Conservation (phyloP, 2,329 filamentous ascomycete species). For the Dryadomyces quercus-mongolicae region DNA sequence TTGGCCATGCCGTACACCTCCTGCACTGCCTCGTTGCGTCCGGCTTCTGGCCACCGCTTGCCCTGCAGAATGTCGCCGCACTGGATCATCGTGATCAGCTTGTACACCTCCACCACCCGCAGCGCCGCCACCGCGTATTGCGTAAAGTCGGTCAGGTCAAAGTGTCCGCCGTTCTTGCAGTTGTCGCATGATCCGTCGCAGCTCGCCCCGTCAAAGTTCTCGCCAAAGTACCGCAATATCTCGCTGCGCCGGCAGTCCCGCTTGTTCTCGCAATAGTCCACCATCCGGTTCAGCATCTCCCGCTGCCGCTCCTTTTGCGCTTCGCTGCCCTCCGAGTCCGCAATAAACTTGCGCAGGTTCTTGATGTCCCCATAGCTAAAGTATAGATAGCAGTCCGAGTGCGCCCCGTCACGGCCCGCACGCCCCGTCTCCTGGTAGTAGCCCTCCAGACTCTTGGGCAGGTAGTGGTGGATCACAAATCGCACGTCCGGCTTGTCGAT, state of each 20-base stretch:
- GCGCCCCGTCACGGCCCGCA: conserved; percentile 80
- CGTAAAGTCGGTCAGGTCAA: conserved; percentile 67
- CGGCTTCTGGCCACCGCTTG: conserved; percentile 42
- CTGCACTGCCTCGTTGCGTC: conserved; percentile 25
- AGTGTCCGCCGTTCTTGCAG: conserved; percentile 60
- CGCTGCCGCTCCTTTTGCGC: conserved; percentile 70
- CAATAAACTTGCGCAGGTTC: conserved; percentile 67
- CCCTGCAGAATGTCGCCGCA: conserved; percentile 79
- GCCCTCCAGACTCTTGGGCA: conserved; percentile 91
- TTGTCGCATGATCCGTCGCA: conserved; percentile 80
- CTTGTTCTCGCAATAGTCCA: conserved; percentile 81
- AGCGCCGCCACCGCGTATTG: conserved; percentile 61
- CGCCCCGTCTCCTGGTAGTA: conserved; percentile 98
- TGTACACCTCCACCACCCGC: conserved; percentile 47
- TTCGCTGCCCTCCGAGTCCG: conserved; percentile 65
- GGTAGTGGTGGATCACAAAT: conserved; percentile 85
- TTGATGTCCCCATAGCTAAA: conserved; percentile 71
- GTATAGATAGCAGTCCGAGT: conserved; percentile 81
- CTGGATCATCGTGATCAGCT: conserved; percentile 61
- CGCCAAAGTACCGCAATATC: conserved; percentile 89
- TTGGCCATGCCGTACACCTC: conserved; percentile 57
- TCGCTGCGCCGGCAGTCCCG: conserved; percentile 79
- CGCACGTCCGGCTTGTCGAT: conserved; percentile 96
- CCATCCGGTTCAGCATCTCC: conserved; percentile 73
- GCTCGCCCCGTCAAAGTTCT: conserved; percentile 59